Evolutionary conservation across 805 yeast genomes (phyloP), one percentile per base, ranked within the genome.

Genomic region (Saturnispora quitensis): DNA sequence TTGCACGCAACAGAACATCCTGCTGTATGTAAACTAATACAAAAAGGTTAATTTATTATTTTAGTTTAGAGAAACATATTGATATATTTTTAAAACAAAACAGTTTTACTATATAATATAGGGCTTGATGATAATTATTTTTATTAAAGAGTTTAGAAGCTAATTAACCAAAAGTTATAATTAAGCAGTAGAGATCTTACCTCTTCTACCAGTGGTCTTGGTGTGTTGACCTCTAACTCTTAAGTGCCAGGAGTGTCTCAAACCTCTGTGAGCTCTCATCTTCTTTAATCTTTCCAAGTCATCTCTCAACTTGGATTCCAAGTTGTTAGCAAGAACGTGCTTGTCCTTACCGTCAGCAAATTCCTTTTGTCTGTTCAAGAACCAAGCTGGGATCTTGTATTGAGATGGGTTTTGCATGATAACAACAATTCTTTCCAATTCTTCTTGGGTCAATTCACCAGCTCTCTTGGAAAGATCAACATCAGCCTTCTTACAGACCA

Each of bases 141-240:
- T 43, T 17, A 31, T 28, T 27, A 40, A 40, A 20, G 38, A 31
- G 35, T 31, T 27, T 40, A 43, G 35, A 43, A 43, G 45, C 45
- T 28, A n/a, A 43, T 27, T 28, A 40, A 45, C 42, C 28, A 38
- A 40, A 49, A 48, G 46, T 38, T 38, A 38, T 18, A 54, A 43
- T 63, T 62, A 64, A 56, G 68, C 65, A 55, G 62, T 60, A 54
- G 73, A 70, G 65, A 73, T 73, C 78, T 75, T 77, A 69, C 84
- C 84, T 71, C 96, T 90, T 82, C 99, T 89, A 76, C 97, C 95
- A 70, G 99, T 93, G 75, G 99, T 91, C 87, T 93, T 93, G 85
- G 99, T 93, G 83, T 93, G 99, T 84, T 93, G 99, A 81, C 99
- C 99, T 85, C 99, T 89, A 77, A 95, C 99, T 83, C 93, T 93